Evolutionary conservation across 2,329 filamentous ascomycete species (phyloP).

Genomic region (Apiospora pterosperma): DNA sequence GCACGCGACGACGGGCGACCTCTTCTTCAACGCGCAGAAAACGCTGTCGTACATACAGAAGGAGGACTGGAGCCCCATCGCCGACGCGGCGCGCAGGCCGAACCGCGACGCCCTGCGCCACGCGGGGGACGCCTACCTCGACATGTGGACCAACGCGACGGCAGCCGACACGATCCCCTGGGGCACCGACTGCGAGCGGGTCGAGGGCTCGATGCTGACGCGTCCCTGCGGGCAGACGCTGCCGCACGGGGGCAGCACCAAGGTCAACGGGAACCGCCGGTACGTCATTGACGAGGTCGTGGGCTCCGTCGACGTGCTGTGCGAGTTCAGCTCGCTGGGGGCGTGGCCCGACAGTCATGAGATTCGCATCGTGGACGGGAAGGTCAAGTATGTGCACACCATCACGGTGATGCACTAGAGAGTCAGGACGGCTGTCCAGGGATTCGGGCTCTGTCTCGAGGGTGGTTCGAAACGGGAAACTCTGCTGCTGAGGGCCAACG

Average conservation of each 20-base stretch:
- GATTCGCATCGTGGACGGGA: constrained; percentile 27
- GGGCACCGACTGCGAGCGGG: constrained; percentile 32
- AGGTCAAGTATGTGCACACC: constrained; percentile 35
- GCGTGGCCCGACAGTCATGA: constrained; percentile 32
- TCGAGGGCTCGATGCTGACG: constrained; percentile 30
- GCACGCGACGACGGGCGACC: constrained; percentile 31
- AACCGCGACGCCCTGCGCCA: constrained; percentile 27
- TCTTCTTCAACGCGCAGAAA: constrained; percentile 32
- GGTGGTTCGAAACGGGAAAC: not conserved
- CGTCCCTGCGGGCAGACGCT: constrained; percentile 26
- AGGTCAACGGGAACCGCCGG: constrained; percentile 27
- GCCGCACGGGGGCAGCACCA: constrained; percentile 26
- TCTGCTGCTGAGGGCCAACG: not conserved
- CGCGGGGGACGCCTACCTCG: constrained; percentile 33
- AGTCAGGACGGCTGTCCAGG: not conserved
- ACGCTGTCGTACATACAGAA: constrained; percentile 28
- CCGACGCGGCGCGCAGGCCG: constrained; percentile 17
- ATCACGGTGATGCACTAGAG: constrained; percentile 24
- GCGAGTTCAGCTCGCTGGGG: constrained; percentile 30
- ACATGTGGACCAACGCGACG: constrained; percentile 34
- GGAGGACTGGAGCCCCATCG: constrained; percentile 28
- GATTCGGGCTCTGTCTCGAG: not conserved
- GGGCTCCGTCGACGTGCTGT: constrained; percentile 31
- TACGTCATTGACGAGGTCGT: constrained; percentile 34
- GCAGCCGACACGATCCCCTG: constrained; percentile 31